Evolutionary conservation across 1,284 basidiomycete species (phyloP).

Genomic region (Anthracocystis setariae): DNA sequence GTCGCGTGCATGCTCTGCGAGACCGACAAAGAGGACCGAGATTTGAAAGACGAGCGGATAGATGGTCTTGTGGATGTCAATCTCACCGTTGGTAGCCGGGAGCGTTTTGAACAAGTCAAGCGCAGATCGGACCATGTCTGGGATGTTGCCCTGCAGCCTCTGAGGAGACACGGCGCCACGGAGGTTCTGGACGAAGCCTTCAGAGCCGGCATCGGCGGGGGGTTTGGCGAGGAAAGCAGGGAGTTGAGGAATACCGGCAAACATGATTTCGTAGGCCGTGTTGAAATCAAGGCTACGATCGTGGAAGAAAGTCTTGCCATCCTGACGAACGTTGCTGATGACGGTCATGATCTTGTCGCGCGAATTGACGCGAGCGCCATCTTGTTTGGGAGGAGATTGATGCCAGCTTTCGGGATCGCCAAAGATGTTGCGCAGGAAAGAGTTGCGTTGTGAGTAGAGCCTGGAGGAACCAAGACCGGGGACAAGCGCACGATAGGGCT

Average conservation of each 20-base stretch:
- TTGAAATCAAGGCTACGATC: constrained; percentile 45
- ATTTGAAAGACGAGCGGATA: constrained; percentile 54
- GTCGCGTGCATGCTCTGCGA: constrained; percentile 39
- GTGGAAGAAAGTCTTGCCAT: constrained; percentile 52
- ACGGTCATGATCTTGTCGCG: constrained; percentile 41
- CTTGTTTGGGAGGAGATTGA: constrained; percentile 19
- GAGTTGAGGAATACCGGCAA: constrained; percentile 46
- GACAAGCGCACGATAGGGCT: constrained; percentile 24
- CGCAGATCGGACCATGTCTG: constrained; percentile 28
- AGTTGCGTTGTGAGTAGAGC: constrained; percentile 42
- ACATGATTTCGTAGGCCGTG: constrained; percentile 42
- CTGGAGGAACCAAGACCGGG: constrained; percentile 35
- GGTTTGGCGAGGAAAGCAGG: constrained; percentile 22
- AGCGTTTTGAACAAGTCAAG: constrained; percentile 16
- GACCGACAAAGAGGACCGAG: constrained; percentile 34
- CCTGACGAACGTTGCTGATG: constrained; percentile 27
- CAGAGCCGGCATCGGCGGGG: constrained; percentile 24
- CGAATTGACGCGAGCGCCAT: constrained; percentile 31
- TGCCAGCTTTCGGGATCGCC: constrained; percentile 47
- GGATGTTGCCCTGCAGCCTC: constrained; percentile 23
- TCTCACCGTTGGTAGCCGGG: constrained; percentile 21
- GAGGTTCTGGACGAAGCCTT: constrained; percentile 40
- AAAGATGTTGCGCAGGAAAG: constrained; percentile 41
- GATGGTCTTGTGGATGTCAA: constrained; percentile 42
- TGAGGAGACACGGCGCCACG: constrained; percentile 15